Conservation (phyloP, 164 flowering plant genomes). For the Nymphaea colorata region DNA sequence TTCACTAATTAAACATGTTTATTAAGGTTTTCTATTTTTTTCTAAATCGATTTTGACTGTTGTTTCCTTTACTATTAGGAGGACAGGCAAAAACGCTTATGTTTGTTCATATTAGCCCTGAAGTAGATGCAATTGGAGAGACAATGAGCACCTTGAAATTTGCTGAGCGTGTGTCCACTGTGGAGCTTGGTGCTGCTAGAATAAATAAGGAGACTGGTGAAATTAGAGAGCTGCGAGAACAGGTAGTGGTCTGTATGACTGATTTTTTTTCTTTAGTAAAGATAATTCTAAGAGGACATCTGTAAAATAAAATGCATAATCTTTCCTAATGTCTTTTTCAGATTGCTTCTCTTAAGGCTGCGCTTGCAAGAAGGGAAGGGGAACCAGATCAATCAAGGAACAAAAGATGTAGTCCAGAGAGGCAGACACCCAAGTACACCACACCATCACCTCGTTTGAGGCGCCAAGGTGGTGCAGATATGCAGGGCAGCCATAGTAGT, state of each 20-base stretch:
- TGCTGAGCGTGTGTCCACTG: slow-evolving; percentile 73
- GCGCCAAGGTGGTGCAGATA: slow-evolving; percentile 22
- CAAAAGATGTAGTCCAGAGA: slow-evolving; percentile 41
- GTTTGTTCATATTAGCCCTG: slow-evolving; percentile 98
- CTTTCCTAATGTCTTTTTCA: slow-evolving; percentile 9
- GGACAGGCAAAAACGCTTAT: slow-evolving; percentile 95
- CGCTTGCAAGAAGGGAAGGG: slow-evolving; percentile 62
- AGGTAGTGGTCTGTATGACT: slow-evolving; percentile 24
- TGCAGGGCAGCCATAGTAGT: slow-evolving; percentile 11
- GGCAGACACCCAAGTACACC: slow-evolving; percentile 16
- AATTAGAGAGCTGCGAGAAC: slow-evolving; percentile 63
- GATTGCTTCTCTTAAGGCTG: slow-evolving; percentile 74
- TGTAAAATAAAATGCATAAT: background rate
- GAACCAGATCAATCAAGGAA: slow-evolving; percentile 19
- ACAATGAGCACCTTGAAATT: slow-evolving; percentile 73
- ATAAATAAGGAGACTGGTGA: slow-evolving; percentile 51
- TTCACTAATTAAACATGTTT: background rate
- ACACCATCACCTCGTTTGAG: slow-evolving; percentile 30
- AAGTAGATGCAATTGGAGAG: slow-evolving; percentile 53
- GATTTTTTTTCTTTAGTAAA: background rate
- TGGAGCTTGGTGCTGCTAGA: slow-evolving; percentile 73
- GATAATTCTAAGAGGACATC: background rate
- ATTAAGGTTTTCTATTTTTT: too few relatives aligned
- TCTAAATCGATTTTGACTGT: background rate
- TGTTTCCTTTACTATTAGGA: slow-evolving; percentile 24